A percentile compares a stretch with the other conserved stretches of the same genome.
phyloP scores from a whole-genome alignment of 208 protist species.

The Trypanosoma cruzi region DNA sequence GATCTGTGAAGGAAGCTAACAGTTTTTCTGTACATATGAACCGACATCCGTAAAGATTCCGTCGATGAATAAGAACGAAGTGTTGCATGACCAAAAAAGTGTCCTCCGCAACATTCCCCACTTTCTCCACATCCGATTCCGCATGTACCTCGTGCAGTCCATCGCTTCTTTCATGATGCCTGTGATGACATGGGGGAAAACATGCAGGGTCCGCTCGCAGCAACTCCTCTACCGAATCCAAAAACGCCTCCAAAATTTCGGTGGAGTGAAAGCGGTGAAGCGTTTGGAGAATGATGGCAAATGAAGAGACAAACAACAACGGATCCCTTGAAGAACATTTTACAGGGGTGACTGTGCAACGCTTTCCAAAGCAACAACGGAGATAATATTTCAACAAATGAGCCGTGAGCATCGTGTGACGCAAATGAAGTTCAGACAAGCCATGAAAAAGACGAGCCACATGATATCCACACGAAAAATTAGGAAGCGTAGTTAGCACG shows the following conservation, averaged over 20 bases:
- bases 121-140: not conserved
- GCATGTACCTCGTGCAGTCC: not conserved
- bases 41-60: not conserved
- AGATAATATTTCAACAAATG: constrained; percentile 43
- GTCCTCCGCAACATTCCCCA: not conserved
- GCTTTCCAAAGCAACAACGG: constrained; percentile 19
- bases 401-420: constrained; percentile 40
- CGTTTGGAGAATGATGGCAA: constrained; percentile 3
- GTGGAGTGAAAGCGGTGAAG: not conserved
- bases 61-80: not conserved
- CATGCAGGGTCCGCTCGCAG: not conserved
- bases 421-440: constrained; percentile 35
- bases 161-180: not conserved
- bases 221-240: constrained; percentile 18
- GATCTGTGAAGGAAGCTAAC: not conserved
- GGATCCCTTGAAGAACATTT: not conserved
- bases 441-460: constrained; percentile 34
- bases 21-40: constrained; percentile 1
- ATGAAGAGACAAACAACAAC: constrained; percentile 8
- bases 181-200: not conserved
- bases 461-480: constrained; percentile 21
- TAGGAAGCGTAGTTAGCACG: constrained; percentile 27
- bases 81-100: constrained; percentile 9
- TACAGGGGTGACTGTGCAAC: not conserved
- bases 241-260: not conserved